These are phyloP conservation scores for Seiridium cupressi DNA, from an alignment of 2,329 filamentous ascomycete genomes.

Conservation along the genomic window DNA sequence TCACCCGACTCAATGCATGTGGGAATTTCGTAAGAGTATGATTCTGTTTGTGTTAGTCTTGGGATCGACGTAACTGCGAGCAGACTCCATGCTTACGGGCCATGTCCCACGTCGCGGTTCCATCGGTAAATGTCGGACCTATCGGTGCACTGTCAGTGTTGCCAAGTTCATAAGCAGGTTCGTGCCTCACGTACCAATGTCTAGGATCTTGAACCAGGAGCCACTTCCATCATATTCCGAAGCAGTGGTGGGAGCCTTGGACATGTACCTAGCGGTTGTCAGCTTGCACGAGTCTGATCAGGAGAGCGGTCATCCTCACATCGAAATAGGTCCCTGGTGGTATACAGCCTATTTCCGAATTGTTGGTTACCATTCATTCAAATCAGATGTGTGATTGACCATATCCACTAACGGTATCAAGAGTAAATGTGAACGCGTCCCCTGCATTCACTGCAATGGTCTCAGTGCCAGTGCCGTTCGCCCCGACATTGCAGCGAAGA, in stretches of 20 bases:
- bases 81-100: slow-evolving; percentile 19
- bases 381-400: background rate
- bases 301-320: slow-evolving; percentile 19
- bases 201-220: slow-evolving; percentile 41
- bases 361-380: too few relatives aligned
- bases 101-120: slow-evolving; percentile 31
- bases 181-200: slow-evolving; percentile 24
- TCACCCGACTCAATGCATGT: slow-evolving; percentile 52
- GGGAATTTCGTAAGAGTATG: slow-evolving; percentile 44
- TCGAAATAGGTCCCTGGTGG: slow-evolving; percentile 39
- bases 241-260: slow-evolving; percentile 34
- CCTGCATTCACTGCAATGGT: slow-evolving; percentile 35
- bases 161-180: background rate
- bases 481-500: slow-evolving; percentile 40
- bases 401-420: slow-evolving; percentile 26
- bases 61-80: background rate
- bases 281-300: background rate
- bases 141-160: background rate
- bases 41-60: slow-evolving; percentile 13
- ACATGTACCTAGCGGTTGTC: slow-evolving; percentile 32
- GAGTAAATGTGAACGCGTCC: slow-evolving; percentile 35
- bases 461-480: slow-evolving; percentile 28
- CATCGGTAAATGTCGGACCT: slow-evolving; percentile 32
- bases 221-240: slow-evolving; percentile 36
- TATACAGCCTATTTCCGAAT: slow-evolving; percentile 31